Conservation (phyloP, 257 asterid genomes). For the Penstemon eatonii region DNA sequence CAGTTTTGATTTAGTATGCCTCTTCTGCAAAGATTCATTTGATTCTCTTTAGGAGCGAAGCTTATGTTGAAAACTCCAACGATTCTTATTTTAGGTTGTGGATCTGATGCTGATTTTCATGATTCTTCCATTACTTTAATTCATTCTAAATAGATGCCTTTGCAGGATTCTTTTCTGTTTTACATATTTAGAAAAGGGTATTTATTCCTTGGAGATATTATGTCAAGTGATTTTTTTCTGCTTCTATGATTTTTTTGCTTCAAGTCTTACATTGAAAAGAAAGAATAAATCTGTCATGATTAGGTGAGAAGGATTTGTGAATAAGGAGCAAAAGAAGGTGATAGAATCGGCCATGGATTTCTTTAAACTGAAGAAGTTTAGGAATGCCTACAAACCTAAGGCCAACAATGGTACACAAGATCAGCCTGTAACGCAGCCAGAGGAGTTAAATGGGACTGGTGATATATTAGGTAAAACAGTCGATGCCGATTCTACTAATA, state of each 20-base stretch:
- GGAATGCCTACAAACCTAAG: slow-evolving; percentile 60
- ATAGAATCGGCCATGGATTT: slow-evolving; percentile 54
- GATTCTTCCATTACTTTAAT: neutral
- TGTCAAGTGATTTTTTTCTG: neutral
- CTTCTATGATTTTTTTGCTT: neutral
- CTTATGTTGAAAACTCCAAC: neutral
- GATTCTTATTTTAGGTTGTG: slow-evolving; percentile 13
- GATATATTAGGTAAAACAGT: slow-evolving; percentile 51
- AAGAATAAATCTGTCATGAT: slow-evolving; percentile 14
- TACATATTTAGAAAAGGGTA: neutral
- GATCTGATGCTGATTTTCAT: slow-evolving; percentile 27
- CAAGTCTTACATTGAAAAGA: neutral
- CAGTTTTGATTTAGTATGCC: slow-evolving; percentile 4
- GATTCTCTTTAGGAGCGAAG: neutral
- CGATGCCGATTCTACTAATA: slow-evolving; percentile 47
- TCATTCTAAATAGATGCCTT: slow-evolving; percentile 13
- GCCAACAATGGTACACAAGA: slow-evolving; percentile 39
- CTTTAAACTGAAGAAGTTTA: slow-evolving; percentile 65
- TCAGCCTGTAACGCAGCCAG: slow-evolving; percentile 51
- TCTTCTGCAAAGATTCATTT: slow-evolving; percentile 13
- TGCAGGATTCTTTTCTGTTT: neutral
- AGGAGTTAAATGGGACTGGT: slow-evolving; percentile 44
- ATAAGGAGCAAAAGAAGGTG: slow-evolving; percentile 15
- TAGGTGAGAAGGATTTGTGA: slow-evolving; percentile 23
- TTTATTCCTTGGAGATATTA: slow-evolving; percentile 11